phyloP scores from a whole-genome alignment of 352 stramenopile genomes.

The Phytophthora multivora region DNA sequence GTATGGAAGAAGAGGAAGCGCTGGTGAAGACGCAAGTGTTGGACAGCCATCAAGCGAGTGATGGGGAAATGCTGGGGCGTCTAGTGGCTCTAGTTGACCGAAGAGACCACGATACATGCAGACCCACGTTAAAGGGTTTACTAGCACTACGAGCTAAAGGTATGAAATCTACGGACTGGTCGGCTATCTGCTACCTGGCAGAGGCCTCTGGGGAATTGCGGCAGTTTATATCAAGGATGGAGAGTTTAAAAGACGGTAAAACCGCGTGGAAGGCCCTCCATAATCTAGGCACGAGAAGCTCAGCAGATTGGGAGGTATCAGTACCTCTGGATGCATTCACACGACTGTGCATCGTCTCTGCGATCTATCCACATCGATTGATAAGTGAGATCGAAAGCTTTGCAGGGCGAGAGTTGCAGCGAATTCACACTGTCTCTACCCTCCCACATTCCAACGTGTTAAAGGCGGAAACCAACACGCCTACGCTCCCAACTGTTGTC shows the following conservation, averaged over 20 bases:
- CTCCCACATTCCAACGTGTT: background rate
- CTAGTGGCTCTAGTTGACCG: slow-evolving; percentile 13
- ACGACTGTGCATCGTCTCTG: slow-evolving; percentile 32
- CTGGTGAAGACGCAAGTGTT: background rate
- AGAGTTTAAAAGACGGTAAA: slow-evolving; percentile 8
- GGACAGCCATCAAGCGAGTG: background rate
- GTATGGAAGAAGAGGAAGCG: slow-evolving; percentile 11
- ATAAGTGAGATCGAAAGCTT: slow-evolving; percentile 42
- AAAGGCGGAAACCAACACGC: background rate
- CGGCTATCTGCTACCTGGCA: slow-evolving; percentile 35
- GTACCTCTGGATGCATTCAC: slow-evolving; percentile 22
- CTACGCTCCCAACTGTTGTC: slow-evolving; percentile 21
- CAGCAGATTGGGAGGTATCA: slow-evolving; percentile 10
- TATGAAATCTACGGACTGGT: slow-evolving; percentile 28
- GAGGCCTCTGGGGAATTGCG: slow-evolving; percentile 28
- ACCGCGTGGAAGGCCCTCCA: slow-evolving; percentile 30
- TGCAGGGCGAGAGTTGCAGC: slow-evolving; percentile 13
- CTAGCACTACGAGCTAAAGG: slow-evolving; percentile 25
- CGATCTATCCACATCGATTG: slow-evolving; percentile 30
- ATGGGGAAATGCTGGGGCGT: slow-evolving; percentile 14
- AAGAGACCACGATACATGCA: slow-evolving; percentile 1
- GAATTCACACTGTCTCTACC: slow-evolving; percentile 10
- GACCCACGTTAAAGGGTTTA: slow-evolving; percentile 22
- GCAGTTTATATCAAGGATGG: slow-evolving; percentile 35
- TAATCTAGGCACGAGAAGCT: slow-evolving; percentile 8